A percentile compares a stretch with the other conserved stretches of the same genome.
phyloP scores from a whole-genome alignment of 768 basidiomycete genomes.

The Leccinum longicurvipes region DNA sequence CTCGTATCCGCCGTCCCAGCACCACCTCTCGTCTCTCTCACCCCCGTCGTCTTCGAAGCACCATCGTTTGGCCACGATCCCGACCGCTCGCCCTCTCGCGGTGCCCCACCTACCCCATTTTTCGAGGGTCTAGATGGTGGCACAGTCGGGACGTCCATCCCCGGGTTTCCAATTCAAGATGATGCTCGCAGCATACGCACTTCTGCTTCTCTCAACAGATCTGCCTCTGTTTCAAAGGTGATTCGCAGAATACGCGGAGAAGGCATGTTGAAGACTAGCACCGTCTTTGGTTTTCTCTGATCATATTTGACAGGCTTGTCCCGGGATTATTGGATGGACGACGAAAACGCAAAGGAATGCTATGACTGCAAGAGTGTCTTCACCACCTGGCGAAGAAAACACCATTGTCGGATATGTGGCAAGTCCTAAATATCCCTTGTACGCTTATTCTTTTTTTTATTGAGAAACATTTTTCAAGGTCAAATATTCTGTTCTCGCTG shows the following conservation, averaged over 20 bases:
- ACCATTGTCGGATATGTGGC: constrained; percentile 98
- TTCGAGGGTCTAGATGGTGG: constrained; percentile 55
- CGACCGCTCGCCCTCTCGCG: constrained; percentile 56
- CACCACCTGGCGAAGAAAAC: constrained; percentile 91
- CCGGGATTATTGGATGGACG: constrained; percentile 98
- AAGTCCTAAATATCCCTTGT: constrained; percentile 19
- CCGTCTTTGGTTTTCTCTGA: constrained; percentile 7
- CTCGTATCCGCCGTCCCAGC: constrained; percentile 55
- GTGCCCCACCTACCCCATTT: constrained; percentile 46
- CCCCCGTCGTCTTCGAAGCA: constrained; percentile 78
- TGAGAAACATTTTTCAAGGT: constrained; percentile 48
- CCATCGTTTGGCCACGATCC: constrained; percentile 66
- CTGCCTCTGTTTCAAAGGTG: constrained; percentile 86
- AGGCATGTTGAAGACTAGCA: constrained; percentile 43
- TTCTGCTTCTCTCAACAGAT: constrained; percentile 63
- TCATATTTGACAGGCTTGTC: constrained; percentile 58
- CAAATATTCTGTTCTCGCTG: constrained; percentile 98
- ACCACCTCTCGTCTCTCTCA: constrained; percentile 81
- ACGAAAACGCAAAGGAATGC: constrained; percentile 92
- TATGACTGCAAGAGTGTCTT: constrained; percentile 95
- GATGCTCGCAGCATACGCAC: constrained; percentile 87
- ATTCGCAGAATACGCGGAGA: constrained; percentile 89
- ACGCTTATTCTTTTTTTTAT: background rate
- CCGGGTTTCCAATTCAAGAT: constrained; percentile 90
- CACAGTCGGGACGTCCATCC: constrained; percentile 72